Evolutionary conservation across 345 rosid species (phyloP).

Genomic region (Eucalyptus melliodora): DNA sequence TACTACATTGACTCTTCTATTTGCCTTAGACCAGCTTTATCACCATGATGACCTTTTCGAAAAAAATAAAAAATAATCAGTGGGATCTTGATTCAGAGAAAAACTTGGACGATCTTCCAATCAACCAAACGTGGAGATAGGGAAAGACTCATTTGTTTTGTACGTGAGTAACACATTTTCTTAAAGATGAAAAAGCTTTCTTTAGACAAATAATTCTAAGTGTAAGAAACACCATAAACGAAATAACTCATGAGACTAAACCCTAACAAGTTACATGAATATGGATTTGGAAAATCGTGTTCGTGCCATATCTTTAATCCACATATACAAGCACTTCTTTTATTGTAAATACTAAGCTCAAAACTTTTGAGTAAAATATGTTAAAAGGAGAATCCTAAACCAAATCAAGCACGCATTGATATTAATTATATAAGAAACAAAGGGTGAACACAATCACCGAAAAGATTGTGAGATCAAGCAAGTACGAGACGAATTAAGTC

Average conservation of each 20-base stretch:
- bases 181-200: neutral
- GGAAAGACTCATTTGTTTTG: neutral
- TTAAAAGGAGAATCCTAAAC: neutral
- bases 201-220: neutral
- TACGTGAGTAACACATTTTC: too few species aligned
- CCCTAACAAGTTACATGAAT: rapidly evolving
- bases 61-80: too few species aligned
- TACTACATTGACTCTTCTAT: too few species aligned
- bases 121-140: neutral
- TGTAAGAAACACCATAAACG: rapidly evolving
- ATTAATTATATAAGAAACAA: neutral
- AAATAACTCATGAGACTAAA: neutral
- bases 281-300: neutral
- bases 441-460: neutral
- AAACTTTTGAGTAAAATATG: neutral
- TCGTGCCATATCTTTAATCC: rapidly evolving
- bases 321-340: neutral
- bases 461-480: neutral
- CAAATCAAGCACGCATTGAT: rapidly evolving
- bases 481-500: rapidly evolving
- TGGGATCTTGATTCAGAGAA: neutral
- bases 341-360: neutral
- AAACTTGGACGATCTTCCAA: neutral
- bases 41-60: too few species aligned
- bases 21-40: too few species aligned